Conservation (phyloP, 495 filamentous ascomycete species). For the Aspergillus sparsus region DNA sequence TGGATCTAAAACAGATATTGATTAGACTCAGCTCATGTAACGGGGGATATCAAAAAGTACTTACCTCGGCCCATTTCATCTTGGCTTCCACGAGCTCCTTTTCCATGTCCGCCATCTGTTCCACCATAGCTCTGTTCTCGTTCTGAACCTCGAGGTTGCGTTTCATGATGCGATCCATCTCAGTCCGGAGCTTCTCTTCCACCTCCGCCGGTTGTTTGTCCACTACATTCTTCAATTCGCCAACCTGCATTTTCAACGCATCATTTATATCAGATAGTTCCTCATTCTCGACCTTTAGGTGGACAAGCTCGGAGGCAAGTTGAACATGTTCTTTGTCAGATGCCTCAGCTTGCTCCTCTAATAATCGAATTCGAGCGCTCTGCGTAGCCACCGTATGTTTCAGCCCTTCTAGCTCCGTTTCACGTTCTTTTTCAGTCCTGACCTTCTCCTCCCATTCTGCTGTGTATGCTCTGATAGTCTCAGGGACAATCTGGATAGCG, state of each 20-base stretch:
- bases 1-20: conserved; percentile 29
- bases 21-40: conserved; percentile 16
- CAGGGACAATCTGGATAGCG: conserved; percentile 78
- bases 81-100: conserved; percentile 90
- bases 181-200: conserved; percentile 74
- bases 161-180: conserved; percentile 92
- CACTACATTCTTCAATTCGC: conserved; percentile 78
- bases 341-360: conserved; percentile 87
- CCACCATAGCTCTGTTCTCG: conserved; percentile 85
- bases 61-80: conserved; percentile 92
- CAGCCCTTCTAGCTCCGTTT: conserved; percentile 77
- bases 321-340: conserved; percentile 92
- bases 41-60: neutral
- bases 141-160: conserved; percentile 93
- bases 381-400: conserved; percentile 64
- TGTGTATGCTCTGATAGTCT: conserved; percentile 76
- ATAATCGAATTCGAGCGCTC: conserved; percentile 67
- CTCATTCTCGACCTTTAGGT: conserved; percentile 90
- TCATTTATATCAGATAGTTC: conserved; percentile 86
- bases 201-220: conserved; percentile 89
- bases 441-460: conserved; percentile 91
- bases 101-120: conserved; percentile 92
- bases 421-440: conserved; percentile 72
- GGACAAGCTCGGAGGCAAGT: conserved; percentile 85
- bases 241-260: conserved; percentile 75